Percentiles rank a stretch among this genome's conserved stretches.
phyloP scores from a whole-genome alignment of 2,329 filamentous ascomycete genomes.

The Paecilomyces fulvus region DNA sequence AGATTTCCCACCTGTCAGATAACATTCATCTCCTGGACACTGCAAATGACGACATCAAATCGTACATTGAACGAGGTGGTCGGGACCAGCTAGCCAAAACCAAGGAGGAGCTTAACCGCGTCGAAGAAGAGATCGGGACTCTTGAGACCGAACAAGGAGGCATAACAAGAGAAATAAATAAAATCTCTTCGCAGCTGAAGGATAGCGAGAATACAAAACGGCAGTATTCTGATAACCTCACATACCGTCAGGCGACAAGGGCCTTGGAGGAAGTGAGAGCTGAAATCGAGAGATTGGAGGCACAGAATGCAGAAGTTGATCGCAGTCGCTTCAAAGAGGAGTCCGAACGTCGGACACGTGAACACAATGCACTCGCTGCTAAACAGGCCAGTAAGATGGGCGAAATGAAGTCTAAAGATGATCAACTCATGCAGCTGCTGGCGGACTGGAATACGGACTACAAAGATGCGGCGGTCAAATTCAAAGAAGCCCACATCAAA shows the following conservation, averaged over 20 bases:
- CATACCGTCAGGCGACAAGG: slow-evolving; percentile 67
- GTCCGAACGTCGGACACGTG: slow-evolving; percentile 57
- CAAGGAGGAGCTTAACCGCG: slow-evolving; percentile 56
- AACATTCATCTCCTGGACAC: slow-evolving; percentile 70
- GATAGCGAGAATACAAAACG: slow-evolving; percentile 77
- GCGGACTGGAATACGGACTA: slow-evolving; percentile 81
- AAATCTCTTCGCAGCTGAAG: slow-evolving; percentile 65
- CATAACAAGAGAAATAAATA: slow-evolving; percentile 64
- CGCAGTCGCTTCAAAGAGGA: slow-evolving; percentile 66
- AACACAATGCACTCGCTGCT: slow-evolving; percentile 61
- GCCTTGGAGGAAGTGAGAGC: slow-evolving; percentile 57
- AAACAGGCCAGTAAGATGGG: slow-evolving; percentile 68
- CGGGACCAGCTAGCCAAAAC: slow-evolving; percentile 61
- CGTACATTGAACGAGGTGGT: slow-evolving; percentile 70
- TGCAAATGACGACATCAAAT: slow-evolving; percentile 67
- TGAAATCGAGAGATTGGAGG: slow-evolving; percentile 67
- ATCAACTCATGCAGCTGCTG: slow-evolving; percentile 63
- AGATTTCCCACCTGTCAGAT: slow-evolving; percentile 62
- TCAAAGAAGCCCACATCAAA: slow-evolving; percentile 79
- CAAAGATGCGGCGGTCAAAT: slow-evolving; percentile 69
- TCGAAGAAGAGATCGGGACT: slow-evolving; percentile 58
- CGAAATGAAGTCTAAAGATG: slow-evolving; percentile 74
- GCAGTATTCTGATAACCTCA: slow-evolving; percentile 81
- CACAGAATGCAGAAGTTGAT: slow-evolving; percentile 74
- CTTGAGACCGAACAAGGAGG: slow-evolving; percentile 60